These are phyloP conservation scores for Calonectria naviculata DNA, from an alignment of 2,329 filamentous ascomycete genomes.

Conservation along the genomic window DNA sequence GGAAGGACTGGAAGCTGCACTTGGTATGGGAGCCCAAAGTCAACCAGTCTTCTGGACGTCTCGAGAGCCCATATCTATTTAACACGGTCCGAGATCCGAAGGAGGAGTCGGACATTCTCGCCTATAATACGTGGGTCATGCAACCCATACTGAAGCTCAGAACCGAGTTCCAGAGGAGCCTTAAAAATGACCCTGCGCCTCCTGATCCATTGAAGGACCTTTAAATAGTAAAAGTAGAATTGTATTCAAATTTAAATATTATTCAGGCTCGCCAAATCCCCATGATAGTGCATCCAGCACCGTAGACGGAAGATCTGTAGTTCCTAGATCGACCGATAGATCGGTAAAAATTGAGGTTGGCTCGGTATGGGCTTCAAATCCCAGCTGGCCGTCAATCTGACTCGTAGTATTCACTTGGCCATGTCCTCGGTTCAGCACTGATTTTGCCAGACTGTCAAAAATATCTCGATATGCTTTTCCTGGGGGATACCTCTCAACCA, in stretches of 20 bases:
- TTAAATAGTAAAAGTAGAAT: slow-evolving; percentile 1
- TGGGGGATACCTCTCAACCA: slow-evolving; percentile 41
- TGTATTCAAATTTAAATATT: slow-evolving; percentile 1
- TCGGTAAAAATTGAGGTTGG: slow-evolving; percentile 19
- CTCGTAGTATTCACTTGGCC: background rate
- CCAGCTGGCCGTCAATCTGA: background rate
- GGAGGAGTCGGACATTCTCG: slow-evolving; percentile 45
- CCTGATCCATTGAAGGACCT: slow-evolving; percentile 44
- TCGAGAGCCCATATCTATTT: slow-evolving; percentile 47
- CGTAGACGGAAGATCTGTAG: slow-evolving; percentile 4
- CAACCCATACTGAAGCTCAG: slow-evolving; percentile 44
- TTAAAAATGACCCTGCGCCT: slow-evolving; percentile 44
- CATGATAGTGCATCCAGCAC: slow-evolving; percentile 21
- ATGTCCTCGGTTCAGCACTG: background rate
- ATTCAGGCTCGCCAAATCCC: slow-evolving; percentile 19
- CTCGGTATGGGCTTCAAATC: background rate
- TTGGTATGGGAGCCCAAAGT: slow-evolving; percentile 49
- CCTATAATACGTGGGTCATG: slow-evolving; percentile 47
- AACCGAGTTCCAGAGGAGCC: slow-evolving; percentile 40
- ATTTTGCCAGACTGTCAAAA: slow-evolving; percentile 34
- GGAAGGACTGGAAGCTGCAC: slow-evolving; percentile 50
- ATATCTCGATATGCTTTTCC: slow-evolving; percentile 39
- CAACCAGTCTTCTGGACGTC: slow-evolving; percentile 43
- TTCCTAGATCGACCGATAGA: background rate
- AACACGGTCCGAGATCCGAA: slow-evolving; percentile 45